Percentiles rank a stretch among this genome's conserved stretches.
These are phyloP conservation scores for Alternaria ethzedia DNA, from an alignment of 2,329 filamentous ascomycete species.

Conservation along the genomic window DNA sequence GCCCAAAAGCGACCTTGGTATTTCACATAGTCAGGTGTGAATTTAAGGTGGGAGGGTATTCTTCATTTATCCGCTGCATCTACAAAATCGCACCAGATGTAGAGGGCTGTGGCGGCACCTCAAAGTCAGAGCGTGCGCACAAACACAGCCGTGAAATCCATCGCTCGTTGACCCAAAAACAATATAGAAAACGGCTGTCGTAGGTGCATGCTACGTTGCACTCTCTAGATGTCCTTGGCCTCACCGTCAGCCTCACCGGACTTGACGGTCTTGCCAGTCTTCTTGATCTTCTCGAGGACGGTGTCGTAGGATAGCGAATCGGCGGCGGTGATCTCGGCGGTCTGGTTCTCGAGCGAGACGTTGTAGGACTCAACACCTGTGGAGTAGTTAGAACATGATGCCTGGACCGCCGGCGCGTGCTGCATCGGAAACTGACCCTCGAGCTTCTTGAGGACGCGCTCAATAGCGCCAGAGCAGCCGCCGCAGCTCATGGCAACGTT, in stretches of 20 bases:
- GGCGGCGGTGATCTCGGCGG: conserved; percentile 76
- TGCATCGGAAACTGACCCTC: conserved; percentile 67
- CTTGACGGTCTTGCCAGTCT: conserved; percentile 93
- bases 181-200: conserved; percentile 16
- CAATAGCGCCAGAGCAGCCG: conserved; percentile 93
- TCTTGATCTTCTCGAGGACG: conserved; percentile 86
- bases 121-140: conserved; percentile 1
- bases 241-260: conserved; percentile 72
- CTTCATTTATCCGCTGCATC: conserved; percentile 5
- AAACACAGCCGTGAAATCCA: conserved; percentile 19
- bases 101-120: conserved; percentile 11
- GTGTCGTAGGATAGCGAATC: conserved; percentile 75
- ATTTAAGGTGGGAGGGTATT: not conserved
- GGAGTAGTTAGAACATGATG: conserved; percentile 12
- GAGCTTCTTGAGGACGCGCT: conserved; percentile 89
- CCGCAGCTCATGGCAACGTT: conserved; percentile 92
- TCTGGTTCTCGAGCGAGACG: conserved; percentile 86
- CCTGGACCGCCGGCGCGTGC: not conserved
- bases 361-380: conserved; percentile 85
- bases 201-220: not conserved
- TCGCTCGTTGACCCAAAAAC: conserved; percentile 23
- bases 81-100: conserved; percentile 1
- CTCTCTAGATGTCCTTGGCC: conserved; percentile 34
- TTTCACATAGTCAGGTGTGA: not conserved
- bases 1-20: not conserved